phyloP scores from a whole-genome alignment of 345 rosid genomes.

The Linum tenue region DNA sequence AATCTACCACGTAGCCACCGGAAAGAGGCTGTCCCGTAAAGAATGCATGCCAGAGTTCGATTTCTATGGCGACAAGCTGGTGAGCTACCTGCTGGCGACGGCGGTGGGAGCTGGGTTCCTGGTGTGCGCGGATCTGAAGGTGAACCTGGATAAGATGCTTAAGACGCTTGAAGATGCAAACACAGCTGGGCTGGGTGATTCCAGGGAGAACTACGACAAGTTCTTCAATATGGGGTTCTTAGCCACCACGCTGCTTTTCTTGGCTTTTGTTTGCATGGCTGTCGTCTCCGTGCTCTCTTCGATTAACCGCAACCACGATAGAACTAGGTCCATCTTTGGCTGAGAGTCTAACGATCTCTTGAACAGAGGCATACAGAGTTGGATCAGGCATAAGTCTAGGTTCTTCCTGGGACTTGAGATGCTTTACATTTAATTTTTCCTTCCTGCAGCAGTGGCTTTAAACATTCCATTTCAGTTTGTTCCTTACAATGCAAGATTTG shows the following conservation, averaged over 20 bases:
- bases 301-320: neutral
- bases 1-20: conserved; percentile 10
- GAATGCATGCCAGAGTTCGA: conserved; percentile 15
- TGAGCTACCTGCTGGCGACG: conserved; percentile 9
- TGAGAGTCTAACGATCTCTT: neutral
- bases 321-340: neutral
- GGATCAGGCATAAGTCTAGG: no score
- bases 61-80: conserved; percentile 18
- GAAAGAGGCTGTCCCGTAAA: conserved; percentile 8
- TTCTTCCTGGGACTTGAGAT: no score
- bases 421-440: no score
- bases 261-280: conserved; percentile 13
- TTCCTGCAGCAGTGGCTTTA: no score
- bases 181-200: neutral
- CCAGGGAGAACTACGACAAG: neutral
- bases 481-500: no score
- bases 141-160: neutral
- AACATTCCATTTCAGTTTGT: neutral
- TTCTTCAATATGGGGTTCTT: conserved; percentile 13
- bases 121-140: conserved; percentile 11
- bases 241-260: conserved; percentile 6
- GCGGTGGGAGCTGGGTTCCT: conserved; percentile 22
- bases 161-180: neutral
- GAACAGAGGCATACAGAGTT: no score
- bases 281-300: conserved; percentile 16